These are phyloP conservation scores for Cnidoscolus chayamansa DNA, from an alignment of 441 rosid genomes.

Conservation along the genomic window DNA sequence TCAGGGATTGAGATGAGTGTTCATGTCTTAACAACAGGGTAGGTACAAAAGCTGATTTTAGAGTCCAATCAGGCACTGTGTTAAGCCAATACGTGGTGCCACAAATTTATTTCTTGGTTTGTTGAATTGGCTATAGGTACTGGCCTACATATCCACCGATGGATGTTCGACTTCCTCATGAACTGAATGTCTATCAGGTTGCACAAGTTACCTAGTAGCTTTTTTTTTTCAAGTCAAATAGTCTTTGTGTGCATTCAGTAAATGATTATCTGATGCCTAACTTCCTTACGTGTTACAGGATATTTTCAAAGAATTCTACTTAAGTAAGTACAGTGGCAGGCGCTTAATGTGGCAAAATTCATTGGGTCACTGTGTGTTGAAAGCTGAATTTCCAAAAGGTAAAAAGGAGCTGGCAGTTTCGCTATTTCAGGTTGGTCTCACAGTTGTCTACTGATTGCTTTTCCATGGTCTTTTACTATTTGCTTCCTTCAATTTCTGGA, in stretches of 20 bases:
- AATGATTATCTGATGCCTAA: slow-evolving; percentile 11
- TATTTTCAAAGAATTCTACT: slow-evolving; percentile 94
- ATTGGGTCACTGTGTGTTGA: slow-evolving; percentile 91
- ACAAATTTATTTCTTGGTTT: slow-evolving; percentile 17
- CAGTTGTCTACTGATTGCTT: not conserved
- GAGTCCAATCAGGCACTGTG: slow-evolving; percentile 6
- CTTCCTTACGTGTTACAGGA: slow-evolving; percentile 48
- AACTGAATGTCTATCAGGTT: slow-evolving; percentile 97
- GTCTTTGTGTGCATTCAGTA: not conserved
- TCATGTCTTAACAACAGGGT: slow-evolving; percentile 98
- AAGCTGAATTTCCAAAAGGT: slow-evolving; percentile 86
- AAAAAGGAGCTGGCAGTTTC: slow-evolving; percentile 98
- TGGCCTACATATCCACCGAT: slow-evolving; percentile 99
- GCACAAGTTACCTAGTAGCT: slow-evolving; percentile 18
- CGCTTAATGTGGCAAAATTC: slow-evolving; percentile 99
- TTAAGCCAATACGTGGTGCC: slow-evolving; percentile 10
- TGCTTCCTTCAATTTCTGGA: slow-evolving; percentile 12
- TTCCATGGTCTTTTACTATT: slow-evolving; percentile 4
- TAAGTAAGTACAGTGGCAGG: slow-evolving; percentile 95
- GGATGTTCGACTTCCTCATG: slow-evolving; percentile 99
- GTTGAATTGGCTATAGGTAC: slow-evolving; percentile 55
- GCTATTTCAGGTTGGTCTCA: slow-evolving; percentile 77
- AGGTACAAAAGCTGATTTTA: slow-evolving; percentile 25
- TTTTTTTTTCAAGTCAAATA: not conserved
- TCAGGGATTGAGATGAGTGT: slow-evolving; percentile 99